Percentiles rank a stretch among this genome's conserved stretches.
These are phyloP conservation scores for Cladophialophora yegresii DNA, from an alignment of 2,329 filamentous ascomycete species.

Conservation along the genomic window DNA sequence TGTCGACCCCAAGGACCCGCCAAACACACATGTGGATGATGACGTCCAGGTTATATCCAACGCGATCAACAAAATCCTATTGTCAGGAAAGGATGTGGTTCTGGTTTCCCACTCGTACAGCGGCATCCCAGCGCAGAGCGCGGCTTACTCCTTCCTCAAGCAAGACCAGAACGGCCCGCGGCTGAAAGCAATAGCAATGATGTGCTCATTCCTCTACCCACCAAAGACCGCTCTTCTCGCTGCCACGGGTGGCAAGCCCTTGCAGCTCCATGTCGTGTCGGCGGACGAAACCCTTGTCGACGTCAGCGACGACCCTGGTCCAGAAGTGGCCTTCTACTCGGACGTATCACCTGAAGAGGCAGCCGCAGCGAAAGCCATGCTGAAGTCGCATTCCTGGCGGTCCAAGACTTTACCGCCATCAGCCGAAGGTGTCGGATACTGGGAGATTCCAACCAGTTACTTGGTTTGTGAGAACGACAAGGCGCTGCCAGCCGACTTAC, in stretches of 20 bases:
- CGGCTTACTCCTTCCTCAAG: slow-evolving; percentile 17
- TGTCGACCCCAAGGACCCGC: slow-evolving; percentile 34
- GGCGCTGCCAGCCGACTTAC: slow-evolving; percentile 9
- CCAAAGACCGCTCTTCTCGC: slow-evolving; percentile 8
- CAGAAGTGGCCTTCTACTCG: slow-evolving; percentile 17
- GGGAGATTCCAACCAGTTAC: slow-evolving; percentile 17
- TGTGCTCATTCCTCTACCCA: slow-evolving; percentile 17
- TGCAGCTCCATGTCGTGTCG: slow-evolving; percentile 4
- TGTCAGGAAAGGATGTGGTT: slow-evolving; percentile 25
- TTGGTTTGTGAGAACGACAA: slow-evolving; percentile 24
- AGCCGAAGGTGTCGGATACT: slow-evolving; percentile 12
- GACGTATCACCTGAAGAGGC: slow-evolving; percentile 15
- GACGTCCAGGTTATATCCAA: slow-evolving; percentile 16
- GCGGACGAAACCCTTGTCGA: slow-evolving; percentile 1
- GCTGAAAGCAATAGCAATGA: slow-evolving; percentile 8
- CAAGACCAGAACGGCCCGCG: neutral
- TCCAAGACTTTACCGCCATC: slow-evolving; percentile 1
- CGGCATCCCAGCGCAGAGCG: slow-evolving; percentile 30
- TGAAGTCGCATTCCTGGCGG: slow-evolving; percentile 19
- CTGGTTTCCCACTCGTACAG: slow-evolving; percentile 31
- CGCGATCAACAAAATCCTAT: slow-evolving; percentile 23
- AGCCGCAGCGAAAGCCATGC: neutral
- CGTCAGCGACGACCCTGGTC: slow-evolving; percentile 12
- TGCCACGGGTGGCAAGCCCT: neutral
- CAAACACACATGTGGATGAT: slow-evolving; percentile 22